Conservation (phyloP, 2,329 filamentous ascomycete species). For the Paracoccidioides brasiliensis region DNA sequence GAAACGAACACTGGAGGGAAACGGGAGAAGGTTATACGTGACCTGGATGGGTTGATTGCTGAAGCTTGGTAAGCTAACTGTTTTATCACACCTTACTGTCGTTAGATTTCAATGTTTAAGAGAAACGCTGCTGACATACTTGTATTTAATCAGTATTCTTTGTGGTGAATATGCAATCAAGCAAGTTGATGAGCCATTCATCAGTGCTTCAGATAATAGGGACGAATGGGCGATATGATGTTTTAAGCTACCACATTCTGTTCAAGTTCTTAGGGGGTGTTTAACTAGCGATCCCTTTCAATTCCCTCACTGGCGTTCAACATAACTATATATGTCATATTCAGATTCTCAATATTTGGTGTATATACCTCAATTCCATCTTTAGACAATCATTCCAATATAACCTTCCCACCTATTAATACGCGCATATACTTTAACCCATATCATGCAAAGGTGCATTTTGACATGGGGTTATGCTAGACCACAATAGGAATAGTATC, state of each 20-base stretch:
- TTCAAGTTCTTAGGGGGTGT: background rate
- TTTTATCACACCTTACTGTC: background rate
- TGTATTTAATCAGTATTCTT: constrained; percentile 50
- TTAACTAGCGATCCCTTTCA: background rate
- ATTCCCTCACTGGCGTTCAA: background rate
- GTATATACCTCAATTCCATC: background rate
- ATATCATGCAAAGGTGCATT: background rate
- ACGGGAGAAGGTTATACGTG: constrained; percentile 70
- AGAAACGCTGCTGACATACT: background rate
- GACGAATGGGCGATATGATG: constrained; percentile 63
- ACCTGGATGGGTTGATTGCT: constrained; percentile 84
- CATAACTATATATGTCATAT: background rate
- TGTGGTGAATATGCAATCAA: constrained; percentile 94
- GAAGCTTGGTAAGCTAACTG: constrained; percentile 59
- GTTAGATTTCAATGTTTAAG: background rate
- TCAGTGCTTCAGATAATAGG: constrained; percentile 56
- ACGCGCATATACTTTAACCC: too few relatives aligned
- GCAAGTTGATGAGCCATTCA: constrained; percentile 85
- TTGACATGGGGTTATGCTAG: background rate
- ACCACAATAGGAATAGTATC: background rate
- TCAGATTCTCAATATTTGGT: background rate
- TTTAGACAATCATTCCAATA: background rate
- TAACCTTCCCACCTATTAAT: background rate
- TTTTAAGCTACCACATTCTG: background rate
- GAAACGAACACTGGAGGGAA: constrained; percentile 56